Evolutionary conservation across 179 eudicot species (phyloP).

Genomic region (Gypsophila paniculata): DNA sequence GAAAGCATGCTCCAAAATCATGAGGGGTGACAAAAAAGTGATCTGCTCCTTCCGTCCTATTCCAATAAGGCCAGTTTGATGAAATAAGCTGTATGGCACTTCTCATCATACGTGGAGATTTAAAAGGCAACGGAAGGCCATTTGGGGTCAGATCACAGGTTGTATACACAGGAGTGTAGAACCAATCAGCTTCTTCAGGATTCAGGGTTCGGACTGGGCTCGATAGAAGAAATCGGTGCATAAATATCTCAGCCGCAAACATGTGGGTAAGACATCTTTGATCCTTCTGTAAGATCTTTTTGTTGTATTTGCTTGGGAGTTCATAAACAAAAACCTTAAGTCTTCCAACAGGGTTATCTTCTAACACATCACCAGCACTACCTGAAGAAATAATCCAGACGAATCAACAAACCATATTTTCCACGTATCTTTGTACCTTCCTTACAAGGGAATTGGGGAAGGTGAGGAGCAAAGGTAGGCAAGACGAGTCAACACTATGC

Average conservation of each 20-base stretch:
- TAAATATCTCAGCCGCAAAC: slow-evolving; percentile 93
- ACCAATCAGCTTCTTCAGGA: slow-evolving; percentile 98
- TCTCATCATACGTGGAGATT: slow-evolving; percentile 96
- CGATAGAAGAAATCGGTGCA: slow-evolving; percentile 80
- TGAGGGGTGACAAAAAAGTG: slow-evolving; percentile 87
- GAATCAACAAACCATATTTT: slow-evolving; percentile 15
- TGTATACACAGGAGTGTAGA: slow-evolving; percentile 83
- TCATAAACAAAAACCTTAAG: slow-evolving; percentile 87
- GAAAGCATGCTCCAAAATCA: slow-evolving; percentile 94
- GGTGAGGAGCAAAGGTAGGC: background rate
- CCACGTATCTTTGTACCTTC: background rate
- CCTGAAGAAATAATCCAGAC: slow-evolving; percentile 36
- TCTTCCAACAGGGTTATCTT: slow-evolving; percentile 89
- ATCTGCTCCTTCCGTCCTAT: slow-evolving; percentile 89
- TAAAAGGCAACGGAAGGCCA: slow-evolving; percentile 92
- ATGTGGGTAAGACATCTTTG: slow-evolving; percentile 87
- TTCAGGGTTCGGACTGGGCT: slow-evolving; percentile 85
- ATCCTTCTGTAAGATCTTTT: slow-evolving; percentile 80
- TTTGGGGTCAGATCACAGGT: slow-evolving; percentile 90
- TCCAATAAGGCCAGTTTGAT: slow-evolving; percentile 98
- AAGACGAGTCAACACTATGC: background rate
- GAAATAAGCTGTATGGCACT: slow-evolving; percentile 94
- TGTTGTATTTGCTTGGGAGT: slow-evolving; percentile 97
- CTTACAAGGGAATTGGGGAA: background rate
- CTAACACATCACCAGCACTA: slow-evolving; percentile 95